Evolutionary conservation across 257 asterid species (phyloP), one percentile per base, ranked within the genome.

Genomic region (Nicotiana sylvestris): DNA sequence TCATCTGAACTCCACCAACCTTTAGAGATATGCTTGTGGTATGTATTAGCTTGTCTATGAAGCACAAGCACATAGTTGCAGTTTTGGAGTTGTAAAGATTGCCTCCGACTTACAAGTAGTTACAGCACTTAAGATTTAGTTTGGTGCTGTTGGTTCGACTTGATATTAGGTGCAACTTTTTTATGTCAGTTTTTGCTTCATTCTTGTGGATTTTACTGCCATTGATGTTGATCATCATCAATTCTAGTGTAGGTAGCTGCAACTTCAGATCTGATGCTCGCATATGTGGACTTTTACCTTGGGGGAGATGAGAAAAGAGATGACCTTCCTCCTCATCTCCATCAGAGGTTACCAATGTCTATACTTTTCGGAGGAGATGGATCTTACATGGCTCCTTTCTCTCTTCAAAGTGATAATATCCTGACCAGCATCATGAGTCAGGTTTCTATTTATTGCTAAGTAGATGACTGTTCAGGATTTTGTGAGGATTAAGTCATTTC

Each of bases 271-370:
- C 85, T 94, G 84, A 93, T 91, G 97, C 92, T 93, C 77, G 95
- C 90, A 51, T 91, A 93, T 86, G 90, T 94, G 85, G 98, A 94
- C 87, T 91, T 94, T 88, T 94, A 91, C 95, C 98, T 94, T 76
- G 98, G 98, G 33, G 98, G 97, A 81, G 98, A 94, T 88, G 97
- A 94, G 81, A 94, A 94, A 84, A 90, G 97, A 81, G 89, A 78
- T 83, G 97, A 92, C 83, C 97, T 94, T 78, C 98, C 97, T 88
- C 97, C 97, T 83, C 88, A 85, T 82, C 97, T 94, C 83, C 92
- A 82, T 87, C 97, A 93, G 82, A 88, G 97, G 87, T 90, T 93
- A 81, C 98, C 98, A 16, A 82, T 94, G 89, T 92, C 92, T 81
- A 55, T 94, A 85, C 89, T 90, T 64, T 93, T 94, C 72, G 97